phyloP scores from a whole-genome alignment of 2,329 filamentous ascomycete genomes.

The Colletotrichum lindemuthianum region DNA sequence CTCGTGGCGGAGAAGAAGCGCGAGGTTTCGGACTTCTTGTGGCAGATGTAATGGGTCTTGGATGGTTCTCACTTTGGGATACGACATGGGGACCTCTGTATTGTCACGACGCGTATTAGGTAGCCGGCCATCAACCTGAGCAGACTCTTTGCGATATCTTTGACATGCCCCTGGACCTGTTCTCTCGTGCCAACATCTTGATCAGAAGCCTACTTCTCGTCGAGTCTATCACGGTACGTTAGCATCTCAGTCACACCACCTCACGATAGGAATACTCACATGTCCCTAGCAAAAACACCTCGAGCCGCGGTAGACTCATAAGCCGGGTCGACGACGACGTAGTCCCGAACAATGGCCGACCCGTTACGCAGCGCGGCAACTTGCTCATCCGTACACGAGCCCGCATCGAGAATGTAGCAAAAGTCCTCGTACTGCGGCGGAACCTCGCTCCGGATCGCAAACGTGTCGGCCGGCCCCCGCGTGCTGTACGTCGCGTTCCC shows the following conservation, averaged over 20 bases:
- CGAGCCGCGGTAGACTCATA: background rate
- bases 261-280: slow-evolving; percentile 1
- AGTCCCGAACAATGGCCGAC: slow-evolving; percentile 59
- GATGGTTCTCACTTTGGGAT: too few species aligned
- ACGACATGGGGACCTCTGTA: too few species aligned
- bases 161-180: too few species aligned
- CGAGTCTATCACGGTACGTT: background rate
- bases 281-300: background rate
- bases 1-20: too few species aligned
- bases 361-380: slow-evolving; percentile 60
- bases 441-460: slow-evolving; percentile 36
- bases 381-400: slow-evolving; percentile 56
- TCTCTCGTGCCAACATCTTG: background rate
- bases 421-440: slow-evolving; percentile 39
- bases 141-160: too few species aligned
- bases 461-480: slow-evolving; percentile 36
- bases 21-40: too few species aligned
- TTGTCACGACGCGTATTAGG: too few species aligned
- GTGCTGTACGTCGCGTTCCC: slow-evolving; percentile 36
- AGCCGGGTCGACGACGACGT: slow-evolving; percentile 27
- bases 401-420: slow-evolving; percentile 40
- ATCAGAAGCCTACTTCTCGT: background rate
- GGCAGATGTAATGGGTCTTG: too few species aligned
- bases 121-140: too few species aligned
- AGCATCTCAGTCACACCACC: background rate